Evolutionary conservation across 441 rosid genomes (phyloP).

Genomic region (Melastoma candidum): DNA sequence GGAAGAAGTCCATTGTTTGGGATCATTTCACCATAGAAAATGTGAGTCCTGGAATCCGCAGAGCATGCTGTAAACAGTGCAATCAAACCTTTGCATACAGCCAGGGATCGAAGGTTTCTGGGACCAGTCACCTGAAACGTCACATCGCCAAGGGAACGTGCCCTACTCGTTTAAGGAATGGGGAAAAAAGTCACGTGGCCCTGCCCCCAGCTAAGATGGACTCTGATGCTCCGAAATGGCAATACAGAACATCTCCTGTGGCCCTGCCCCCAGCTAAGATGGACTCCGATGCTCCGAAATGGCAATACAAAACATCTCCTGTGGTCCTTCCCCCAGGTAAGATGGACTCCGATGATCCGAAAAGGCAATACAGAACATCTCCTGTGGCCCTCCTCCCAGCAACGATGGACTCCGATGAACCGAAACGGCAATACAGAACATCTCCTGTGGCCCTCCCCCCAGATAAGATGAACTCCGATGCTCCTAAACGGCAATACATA

Average conservation of each 20-base stretch:
- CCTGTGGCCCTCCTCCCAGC: conserved; percentile 54
- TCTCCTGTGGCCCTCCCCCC: conserved; percentile 48
- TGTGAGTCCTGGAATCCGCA: conserved; percentile 47
- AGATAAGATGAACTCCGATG: conserved; percentile 19
- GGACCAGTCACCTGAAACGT: conserved; percentile 74
- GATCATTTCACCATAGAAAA: conserved; percentile 62
- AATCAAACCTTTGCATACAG: conserved; percentile 69
- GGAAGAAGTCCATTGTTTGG: conserved; percentile 70
- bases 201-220: conserved; percentile 32
- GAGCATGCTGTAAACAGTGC: conserved; percentile 69
- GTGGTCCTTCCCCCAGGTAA: conserved; percentile 30
- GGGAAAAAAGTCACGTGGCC: conserved; percentile 32
- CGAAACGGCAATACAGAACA: conserved; percentile 54
- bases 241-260: conserved; percentile 35
- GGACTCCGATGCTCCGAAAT: conserved; percentile 51
- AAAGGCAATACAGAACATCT: conserved; percentile 50
- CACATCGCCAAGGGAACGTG: conserved; percentile 72
- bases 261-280: conserved; percentile 32
- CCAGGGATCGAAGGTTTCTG: conserved; percentile 55
- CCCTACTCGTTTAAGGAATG: conserved; percentile 42
- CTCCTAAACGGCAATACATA: conserved; percentile 63
- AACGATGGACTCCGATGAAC: conserved; percentile 19
- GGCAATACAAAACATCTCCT: conserved; percentile 47
- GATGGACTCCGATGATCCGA: conserved; percentile 44
- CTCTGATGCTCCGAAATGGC: conserved; percentile 63